Conservation (phyloP, 345 rosid species). For the Eutrema japonicum region DNA sequence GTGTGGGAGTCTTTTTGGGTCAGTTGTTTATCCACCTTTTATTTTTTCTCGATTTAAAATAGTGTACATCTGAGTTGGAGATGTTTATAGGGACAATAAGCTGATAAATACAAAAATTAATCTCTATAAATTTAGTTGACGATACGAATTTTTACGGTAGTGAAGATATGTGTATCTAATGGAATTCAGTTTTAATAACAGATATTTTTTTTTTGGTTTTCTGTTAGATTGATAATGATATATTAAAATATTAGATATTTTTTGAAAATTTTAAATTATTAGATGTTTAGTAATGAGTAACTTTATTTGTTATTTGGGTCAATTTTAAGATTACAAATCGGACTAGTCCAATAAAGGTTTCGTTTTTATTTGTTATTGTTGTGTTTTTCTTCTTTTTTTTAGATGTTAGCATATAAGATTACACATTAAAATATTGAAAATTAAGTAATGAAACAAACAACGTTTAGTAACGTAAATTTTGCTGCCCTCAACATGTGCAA, state of each 20-base stretch:
- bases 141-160: background rate
- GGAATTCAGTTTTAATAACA: background rate
- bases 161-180: background rate
- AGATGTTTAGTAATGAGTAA: background rate
- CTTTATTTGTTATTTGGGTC: conserved; percentile 3
- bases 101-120: background rate
- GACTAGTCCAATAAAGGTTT: background rate
- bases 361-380: background rate
- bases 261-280: background rate
- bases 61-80: background rate
- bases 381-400: background rate
- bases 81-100: background rate
- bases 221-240: background rate
- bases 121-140: background rate
- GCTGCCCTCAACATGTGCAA: conserved; percentile 43
- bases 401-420: background rate
- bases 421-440: background rate
- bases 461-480: conserved; percentile 36
- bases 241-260: background rate
- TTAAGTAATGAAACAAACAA: conserved; percentile 15
- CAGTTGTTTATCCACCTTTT: conserved; percentile 23
- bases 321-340: background rate
- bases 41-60: background rate
- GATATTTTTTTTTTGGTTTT: background rate
- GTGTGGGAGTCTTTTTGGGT: conserved; percentile 27